These are phyloP conservation scores for Venturia effusa DNA, from an alignment of 2,329 filamentous ascomycete genomes.

Conservation along the genomic window DNA sequence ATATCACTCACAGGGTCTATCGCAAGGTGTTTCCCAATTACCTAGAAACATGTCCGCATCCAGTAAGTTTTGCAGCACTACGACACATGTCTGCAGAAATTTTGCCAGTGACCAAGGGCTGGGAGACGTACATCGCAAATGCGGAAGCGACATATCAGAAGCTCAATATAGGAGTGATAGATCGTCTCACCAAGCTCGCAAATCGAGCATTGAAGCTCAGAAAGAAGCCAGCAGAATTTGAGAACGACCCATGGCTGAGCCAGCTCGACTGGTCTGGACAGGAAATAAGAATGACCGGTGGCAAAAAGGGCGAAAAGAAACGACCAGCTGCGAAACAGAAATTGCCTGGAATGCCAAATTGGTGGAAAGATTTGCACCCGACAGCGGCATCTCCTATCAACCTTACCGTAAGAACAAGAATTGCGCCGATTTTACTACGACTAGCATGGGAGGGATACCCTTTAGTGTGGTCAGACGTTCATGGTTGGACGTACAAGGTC, in stretches of 20 bases:
- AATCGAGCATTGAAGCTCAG: conserved; percentile 69
- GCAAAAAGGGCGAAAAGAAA: conserved; percentile 87
- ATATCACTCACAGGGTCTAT: conserved; percentile 88
- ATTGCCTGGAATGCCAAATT: conserved; percentile 85
- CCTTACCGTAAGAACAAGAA: conserved; percentile 74
- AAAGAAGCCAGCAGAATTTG: conserved; percentile 55
- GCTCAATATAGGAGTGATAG: conserved; percentile 65
- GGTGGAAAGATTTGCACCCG: conserved; percentile 86
- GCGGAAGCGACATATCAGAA: conserved; percentile 76
- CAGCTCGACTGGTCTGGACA: conserved; percentile 96
- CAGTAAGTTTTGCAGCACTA: conserved; percentile 90
- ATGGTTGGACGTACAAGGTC: conserved; percentile 88
- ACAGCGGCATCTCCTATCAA: conserved; percentile 55
- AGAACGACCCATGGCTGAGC: conserved; percentile 76
- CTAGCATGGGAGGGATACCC: conserved; percentile 85
- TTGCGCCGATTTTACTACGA: conserved; percentile 74
- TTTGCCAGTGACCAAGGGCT: conserved; percentile 75
- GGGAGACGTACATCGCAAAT: conserved; percentile 74
- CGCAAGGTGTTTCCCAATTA: conserved; percentile 88
- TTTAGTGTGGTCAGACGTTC: conserved; percentile 82
- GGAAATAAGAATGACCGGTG: conserved; percentile 82
- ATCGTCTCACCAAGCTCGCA: conserved; percentile 61
- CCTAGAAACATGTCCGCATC: conserved; percentile 81
- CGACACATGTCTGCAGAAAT: conserved; percentile 91
- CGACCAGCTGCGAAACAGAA: conserved; percentile 76